Evolutionary conservation across 2,329 filamentous ascomycete species (phyloP), one percentile per base, ranked within the genome.

Genomic region (Aspergillus versicolor): DNA sequence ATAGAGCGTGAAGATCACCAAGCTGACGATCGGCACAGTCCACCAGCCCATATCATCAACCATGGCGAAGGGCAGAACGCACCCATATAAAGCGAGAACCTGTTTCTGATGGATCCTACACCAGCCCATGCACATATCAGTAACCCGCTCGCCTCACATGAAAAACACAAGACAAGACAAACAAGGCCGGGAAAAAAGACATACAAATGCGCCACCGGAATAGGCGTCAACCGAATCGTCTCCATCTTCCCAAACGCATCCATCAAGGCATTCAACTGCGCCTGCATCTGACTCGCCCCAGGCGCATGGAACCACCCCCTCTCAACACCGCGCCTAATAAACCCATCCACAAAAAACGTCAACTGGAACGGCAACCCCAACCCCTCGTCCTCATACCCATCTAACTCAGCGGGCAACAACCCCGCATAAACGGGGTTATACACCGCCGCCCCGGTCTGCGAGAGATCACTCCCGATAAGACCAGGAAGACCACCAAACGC

Each of bases 21-120:
- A 78, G 1, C 79, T 79, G 0, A 85, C 82, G 27, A 88, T 80
- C 2, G 82, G 79, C 2, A 88, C 75, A 0, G 81, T 77, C 81
- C 82, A 87, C 84, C 84, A 88, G 4, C 79, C 79, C 74, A 87
- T 84, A 51, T 86, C 82, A 45, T 82, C 79, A 0, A 86, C 84
- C 72, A 87, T 82, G 1, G 84, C 84, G 65, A 88, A 88, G 0
- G 85, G 85, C 5, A 88, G 72, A 9, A 88, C 81, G 51, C 78
- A 79, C 30, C 81, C 80, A 63, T 85, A 88, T 1, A 88, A 73
- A 0, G 83, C 84, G 0, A 88, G 77, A 0, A 87, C 85, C 70
- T 88, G 85, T 60, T 83, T 82, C 63, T 84, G 82, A 62, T 88
- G 85, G 59, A 88, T 88, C 21, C 79, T 81, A 24, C 19, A 13